Conservation (phyloP, 78 protist species). For the Dictyostelium citrinum region DNA sequence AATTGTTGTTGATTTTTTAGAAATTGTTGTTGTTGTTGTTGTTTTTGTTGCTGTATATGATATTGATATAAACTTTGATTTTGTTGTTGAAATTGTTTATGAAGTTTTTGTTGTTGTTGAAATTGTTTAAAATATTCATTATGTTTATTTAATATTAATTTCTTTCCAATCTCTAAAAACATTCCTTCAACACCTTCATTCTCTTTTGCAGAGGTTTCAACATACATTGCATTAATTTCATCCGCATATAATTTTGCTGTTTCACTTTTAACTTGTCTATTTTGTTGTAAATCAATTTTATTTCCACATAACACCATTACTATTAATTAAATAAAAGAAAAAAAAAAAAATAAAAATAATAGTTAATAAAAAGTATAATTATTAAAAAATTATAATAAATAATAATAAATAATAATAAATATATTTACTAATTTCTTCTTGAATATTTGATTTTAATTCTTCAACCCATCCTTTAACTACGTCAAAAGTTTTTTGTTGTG, state of each 20-base stretch:
- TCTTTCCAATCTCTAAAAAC: slow-evolving; percentile 60
- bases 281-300: slow-evolving; percentile 34
- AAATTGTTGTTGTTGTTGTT: neutral
- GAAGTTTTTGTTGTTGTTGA: slow-evolving; percentile 8
- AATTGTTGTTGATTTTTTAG: neutral
- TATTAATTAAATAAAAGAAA: neutral
- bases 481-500: slow-evolving; percentile 26
- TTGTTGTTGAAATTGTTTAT: slow-evolving; percentile 22
- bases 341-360: neutral
- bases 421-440: slow-evolving; percentile 63
- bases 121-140: slow-evolving; percentile 6
- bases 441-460: slow-evolving; percentile 67
- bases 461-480: slow-evolving; percentile 67
- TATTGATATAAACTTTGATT: slow-evolving; percentile 4
- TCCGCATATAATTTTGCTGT: slow-evolving; percentile 46
- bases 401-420: too few relatives aligned
- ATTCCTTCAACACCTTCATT: slow-evolving; percentile 30
- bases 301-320: slow-evolving; percentile 70
- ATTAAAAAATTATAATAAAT: neutral
- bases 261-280: slow-evolving; percentile 34
- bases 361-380: neutral
- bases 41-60: neutral
- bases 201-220: slow-evolving; percentile 50
- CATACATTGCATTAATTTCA: slow-evolving; percentile 53
- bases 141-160: slow-evolving; percentile 4